phyloP scores from a whole-genome alignment of 2,329 filamentous ascomycete species.

The Ophiostoma piceae region DNA sequence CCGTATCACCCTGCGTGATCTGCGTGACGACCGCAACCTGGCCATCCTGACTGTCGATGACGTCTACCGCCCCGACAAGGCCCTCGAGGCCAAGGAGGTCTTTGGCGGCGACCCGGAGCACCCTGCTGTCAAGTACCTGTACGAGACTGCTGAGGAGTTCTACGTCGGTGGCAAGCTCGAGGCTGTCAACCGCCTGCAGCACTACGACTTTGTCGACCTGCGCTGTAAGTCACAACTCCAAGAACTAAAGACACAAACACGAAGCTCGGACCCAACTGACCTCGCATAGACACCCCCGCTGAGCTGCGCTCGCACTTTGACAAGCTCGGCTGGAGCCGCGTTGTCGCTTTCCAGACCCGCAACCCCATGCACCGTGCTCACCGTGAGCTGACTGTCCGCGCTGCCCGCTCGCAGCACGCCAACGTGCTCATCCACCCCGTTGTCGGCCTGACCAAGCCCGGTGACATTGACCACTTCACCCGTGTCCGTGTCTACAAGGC shows the following conservation, averaged over 20 bases:
- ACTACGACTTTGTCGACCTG: constrained; percentile 98
- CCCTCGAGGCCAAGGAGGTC: constrained; percentile 85
- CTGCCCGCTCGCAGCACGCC: constrained; percentile 89
- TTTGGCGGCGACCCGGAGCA: constrained; percentile 90
- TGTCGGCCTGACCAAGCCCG: constrained; percentile 96
- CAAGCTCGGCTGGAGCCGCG: constrained; percentile 97
- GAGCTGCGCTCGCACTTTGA: constrained; percentile 96
- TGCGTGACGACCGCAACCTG: constrained; percentile 91
- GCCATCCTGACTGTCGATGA: constrained; percentile 95
- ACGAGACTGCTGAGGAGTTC: constrained; percentile 72
- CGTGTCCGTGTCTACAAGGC: constrained; percentile 98
- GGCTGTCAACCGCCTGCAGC: constrained; percentile 88
- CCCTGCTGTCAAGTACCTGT: constrained; percentile 87
- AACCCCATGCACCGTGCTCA: constrained; percentile 99
- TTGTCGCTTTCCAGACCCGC: constrained; percentile 97
- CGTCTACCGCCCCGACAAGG: constrained; percentile 87
- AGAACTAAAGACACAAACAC: too few species aligned
- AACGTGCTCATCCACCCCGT: constrained; percentile 99
- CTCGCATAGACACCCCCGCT: constrained; percentile 64
- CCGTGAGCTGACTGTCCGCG: constrained; percentile 93
- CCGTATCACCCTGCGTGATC: constrained; percentile 84
- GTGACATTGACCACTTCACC: constrained; percentile 99
- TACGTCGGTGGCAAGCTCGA: constrained; percentile 96
- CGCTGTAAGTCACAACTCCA: constrained; percentile 46
- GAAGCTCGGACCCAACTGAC: not conserved